phyloP scores from a whole-genome alignment of 1,284 basidiomycete species.

The Lignosus rhinocerotis region DNA sequence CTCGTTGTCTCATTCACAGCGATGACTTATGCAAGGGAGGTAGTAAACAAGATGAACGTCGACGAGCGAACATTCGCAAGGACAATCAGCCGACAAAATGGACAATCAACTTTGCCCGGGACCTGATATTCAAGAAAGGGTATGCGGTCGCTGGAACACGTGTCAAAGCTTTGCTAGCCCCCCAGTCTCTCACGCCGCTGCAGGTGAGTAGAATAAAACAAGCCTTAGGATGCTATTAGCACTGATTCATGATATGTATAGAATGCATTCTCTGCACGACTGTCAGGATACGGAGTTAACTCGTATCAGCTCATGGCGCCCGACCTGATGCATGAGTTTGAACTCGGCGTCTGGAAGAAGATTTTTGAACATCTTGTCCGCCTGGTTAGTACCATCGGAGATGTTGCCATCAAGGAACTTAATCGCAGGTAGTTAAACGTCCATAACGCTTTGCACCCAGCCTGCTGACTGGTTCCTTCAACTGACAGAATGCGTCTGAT shows the following conservation, averaged over 20 bases:
- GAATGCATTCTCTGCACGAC: conserved; percentile 30
- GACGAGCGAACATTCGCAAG: neutral
- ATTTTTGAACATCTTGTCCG: conserved; percentile 2
- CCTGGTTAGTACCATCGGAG: conserved; percentile 14
- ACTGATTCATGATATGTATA: neutral
- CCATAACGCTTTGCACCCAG: neutral
- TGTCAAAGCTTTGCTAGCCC: neutral
- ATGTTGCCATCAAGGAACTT: conserved; percentile 26
- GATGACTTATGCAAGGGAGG: conserved; percentile 19
- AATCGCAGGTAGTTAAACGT: conserved; percentile 16
- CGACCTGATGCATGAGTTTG: conserved; percentile 41
- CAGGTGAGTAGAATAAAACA: conserved; percentile 1
- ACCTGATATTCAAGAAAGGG: conserved; percentile 19
- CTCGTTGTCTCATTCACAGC: conserved; percentile 30
- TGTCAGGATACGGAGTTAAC: conserved; percentile 28
- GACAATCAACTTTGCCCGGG: conserved; percentile 10
- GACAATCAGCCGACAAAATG: neutral
- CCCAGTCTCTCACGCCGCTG: conserved; percentile 4
- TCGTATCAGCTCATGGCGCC: conserved; percentile 32
- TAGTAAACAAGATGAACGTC: neutral
- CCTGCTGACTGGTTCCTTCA: neutral
- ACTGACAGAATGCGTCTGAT: conserved; percentile 8
- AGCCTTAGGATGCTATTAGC: neutral
- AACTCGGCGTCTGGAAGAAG: conserved; percentile 38
- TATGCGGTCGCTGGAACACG: conserved; percentile 1